A percentile compares a stretch with the other conserved stretches of the same genome.
These are phyloP conservation scores for Starmerella gropengiesseri DNA, from an alignment of 805 yeast species.

Conservation along the genomic window DNA sequence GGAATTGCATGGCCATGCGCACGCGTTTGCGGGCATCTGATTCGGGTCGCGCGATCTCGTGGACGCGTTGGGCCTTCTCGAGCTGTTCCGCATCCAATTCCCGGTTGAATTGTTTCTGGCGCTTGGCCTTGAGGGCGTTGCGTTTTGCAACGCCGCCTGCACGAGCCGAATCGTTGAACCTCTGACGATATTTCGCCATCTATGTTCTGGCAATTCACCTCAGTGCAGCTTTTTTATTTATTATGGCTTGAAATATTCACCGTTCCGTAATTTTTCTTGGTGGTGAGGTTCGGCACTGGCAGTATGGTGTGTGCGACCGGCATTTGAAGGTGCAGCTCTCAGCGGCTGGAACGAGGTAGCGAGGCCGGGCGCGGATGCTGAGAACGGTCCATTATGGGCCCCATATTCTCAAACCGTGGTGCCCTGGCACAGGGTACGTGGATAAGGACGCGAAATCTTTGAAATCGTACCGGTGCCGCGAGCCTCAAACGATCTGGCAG, in stretches of 20 bases:
- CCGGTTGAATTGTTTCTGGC: constrained; percentile 55
- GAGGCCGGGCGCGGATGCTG: constrained; percentile 40
- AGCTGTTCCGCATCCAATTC: constrained; percentile 12
- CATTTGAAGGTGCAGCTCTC: neutral
- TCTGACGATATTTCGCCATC: constrained; percentile 73
- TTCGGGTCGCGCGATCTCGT: constrained; percentile 20
- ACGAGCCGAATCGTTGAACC: constrained; percentile 80
- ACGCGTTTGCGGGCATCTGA: constrained; percentile 21
- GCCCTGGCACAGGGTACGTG: constrained; percentile 74
- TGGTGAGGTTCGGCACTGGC: neutral
- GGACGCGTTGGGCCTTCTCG: constrained; percentile 7
- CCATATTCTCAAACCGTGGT: constrained; percentile 69
- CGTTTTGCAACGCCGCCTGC: constrained; percentile 75
- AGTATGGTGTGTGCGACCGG: neutral
- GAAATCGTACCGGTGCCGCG: constrained; percentile 23
- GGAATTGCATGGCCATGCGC: constrained; percentile 26
- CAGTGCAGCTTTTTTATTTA: too few relatives aligned
- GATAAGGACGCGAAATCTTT: constrained; percentile 28
- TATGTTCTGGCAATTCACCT: too few relatives aligned
- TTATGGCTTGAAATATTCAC: too few relatives aligned
- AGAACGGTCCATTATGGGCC: constrained; percentile 55
- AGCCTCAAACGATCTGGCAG: constrained; percentile 23
- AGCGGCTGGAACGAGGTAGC: neutral
- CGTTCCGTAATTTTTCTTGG: neutral
- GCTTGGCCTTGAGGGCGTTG: constrained; percentile 50